Conservation (phyloP, 768 basidiomycete species). For the Xanthoconium stramineum region DNA sequence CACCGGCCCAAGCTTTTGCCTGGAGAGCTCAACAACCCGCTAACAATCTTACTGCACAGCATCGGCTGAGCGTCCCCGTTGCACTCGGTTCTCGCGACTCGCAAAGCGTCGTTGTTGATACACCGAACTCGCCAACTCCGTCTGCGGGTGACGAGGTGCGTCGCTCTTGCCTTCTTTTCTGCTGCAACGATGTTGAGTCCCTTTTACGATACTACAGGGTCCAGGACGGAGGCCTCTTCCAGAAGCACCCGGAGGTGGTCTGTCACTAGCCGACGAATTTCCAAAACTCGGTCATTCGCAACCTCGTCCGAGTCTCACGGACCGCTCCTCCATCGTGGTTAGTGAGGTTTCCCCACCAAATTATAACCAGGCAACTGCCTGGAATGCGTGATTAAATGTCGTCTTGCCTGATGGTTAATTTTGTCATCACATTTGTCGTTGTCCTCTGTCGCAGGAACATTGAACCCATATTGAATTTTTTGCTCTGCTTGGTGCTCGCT, state of each 20-base stretch:
- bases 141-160: conserved; percentile 19
- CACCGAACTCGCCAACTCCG: neutral
- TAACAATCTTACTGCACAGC: neutral
- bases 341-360: conserved; percentile 25
- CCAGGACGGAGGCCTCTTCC: conserved; percentile 22
- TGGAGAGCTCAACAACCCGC: conserved; percentile 7
- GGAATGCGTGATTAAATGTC: neutral
- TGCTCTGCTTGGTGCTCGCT: no score
- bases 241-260: conserved; percentile 17
- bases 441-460: no score
- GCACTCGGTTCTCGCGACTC: conserved; percentile 11
- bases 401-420: neutral
- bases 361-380: conserved; percentile 19
- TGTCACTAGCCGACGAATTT: conserved; percentile 13
- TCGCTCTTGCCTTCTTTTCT: neutral
- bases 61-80: neutral
- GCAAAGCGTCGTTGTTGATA: no score
- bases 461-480: no score
- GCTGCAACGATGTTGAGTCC: neutral
- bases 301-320: conserved; percentile 1
- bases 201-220: conserved; percentile 2
- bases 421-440: neutral
- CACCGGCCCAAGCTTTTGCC: neutral
- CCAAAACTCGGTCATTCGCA: conserved; percentile 8
- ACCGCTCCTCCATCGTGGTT: conserved; percentile 10